These are phyloP conservation scores for Calycina herbarum DNA, from an alignment of 2,329 filamentous ascomycete genomes.

Conservation along the genomic window DNA sequence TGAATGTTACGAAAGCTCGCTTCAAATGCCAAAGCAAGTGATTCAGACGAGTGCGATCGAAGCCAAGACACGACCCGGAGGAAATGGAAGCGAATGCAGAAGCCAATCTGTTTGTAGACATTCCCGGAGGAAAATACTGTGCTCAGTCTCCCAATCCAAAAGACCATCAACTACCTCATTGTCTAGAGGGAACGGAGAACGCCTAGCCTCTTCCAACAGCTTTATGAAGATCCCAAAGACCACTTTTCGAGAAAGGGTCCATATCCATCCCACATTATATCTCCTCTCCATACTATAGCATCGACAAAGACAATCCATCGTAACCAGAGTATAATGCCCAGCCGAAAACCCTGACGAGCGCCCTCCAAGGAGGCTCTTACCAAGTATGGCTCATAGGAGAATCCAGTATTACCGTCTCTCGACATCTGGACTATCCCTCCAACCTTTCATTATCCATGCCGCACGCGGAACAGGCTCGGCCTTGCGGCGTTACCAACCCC, in stretches of 20 bases:
- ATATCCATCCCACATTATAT: conserved; percentile 44
- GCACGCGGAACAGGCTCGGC: conserved; percentile 52
- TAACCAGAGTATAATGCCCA: conserved; percentile 68
- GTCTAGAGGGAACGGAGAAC: conserved; percentile 33
- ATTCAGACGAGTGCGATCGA: conserved; percentile 58
- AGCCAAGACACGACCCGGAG: conserved; percentile 27
- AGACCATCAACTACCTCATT: conserved; percentile 24
- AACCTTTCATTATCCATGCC: conserved; percentile 47
- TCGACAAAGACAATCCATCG: conserved; percentile 54
- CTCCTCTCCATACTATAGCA: conserved; percentile 38
- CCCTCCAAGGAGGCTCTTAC: conserved; percentile 73
- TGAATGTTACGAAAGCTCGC: conserved; percentile 53
- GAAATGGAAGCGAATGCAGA: conserved; percentile 31
- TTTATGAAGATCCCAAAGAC: conserved; percentile 52
- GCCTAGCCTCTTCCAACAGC: conserved; percentile 28
- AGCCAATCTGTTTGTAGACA: conserved; percentile 39
- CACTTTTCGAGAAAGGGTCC: conserved; percentile 45
- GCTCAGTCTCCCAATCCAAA: conserved; percentile 31
- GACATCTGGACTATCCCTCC: conserved; percentile 59
- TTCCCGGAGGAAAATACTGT: conserved; percentile 31
- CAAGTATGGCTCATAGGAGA: conserved; percentile 71
- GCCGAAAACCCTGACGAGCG: conserved; percentile 72
- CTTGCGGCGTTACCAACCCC: conserved; percentile 38
- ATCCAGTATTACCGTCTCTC: conserved; percentile 51
- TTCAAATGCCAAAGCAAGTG: conserved; percentile 45